These are phyloP conservation scores for Trifolium subterraneum DNA, from an alignment of 306 rosid species.

Conservation along the genomic window DNA sequence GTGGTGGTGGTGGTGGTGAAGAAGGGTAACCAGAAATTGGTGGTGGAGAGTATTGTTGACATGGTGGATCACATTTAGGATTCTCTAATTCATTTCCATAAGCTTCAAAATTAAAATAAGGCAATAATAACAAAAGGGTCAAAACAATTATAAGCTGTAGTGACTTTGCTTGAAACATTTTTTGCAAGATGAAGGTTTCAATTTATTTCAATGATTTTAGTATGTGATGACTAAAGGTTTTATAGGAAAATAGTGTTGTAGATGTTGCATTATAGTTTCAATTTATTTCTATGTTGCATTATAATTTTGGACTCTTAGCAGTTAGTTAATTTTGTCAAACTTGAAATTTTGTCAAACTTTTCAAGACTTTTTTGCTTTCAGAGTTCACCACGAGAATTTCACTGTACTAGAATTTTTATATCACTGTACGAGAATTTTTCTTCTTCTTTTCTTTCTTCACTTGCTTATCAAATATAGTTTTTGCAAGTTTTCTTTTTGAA, in stretches of 20 bases:
- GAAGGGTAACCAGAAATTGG: slow-evolving; percentile 42
- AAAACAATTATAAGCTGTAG: slow-evolving; percentile 3
- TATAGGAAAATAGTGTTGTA: slow-evolving; percentile 33
- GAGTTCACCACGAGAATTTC: too few relatives aligned
- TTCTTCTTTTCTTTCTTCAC: too few relatives aligned
- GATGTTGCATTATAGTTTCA: too few relatives aligned
- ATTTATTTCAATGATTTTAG: slow-evolving; percentile 22
- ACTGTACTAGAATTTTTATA: too few relatives aligned
- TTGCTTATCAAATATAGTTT: too few relatives aligned
- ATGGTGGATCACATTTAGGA: slow-evolving; percentile 41
- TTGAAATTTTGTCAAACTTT: too few relatives aligned
- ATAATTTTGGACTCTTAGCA: too few relatives aligned
- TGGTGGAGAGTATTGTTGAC: slow-evolving; percentile 46
- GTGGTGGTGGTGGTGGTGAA: slow-evolving; percentile 41
- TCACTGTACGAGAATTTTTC: too few relatives aligned
- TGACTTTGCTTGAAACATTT: slow-evolving; percentile 37
- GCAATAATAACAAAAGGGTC: slow-evolving; percentile 26
- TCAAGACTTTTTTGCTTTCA: too few relatives aligned
- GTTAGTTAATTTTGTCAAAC: too few relatives aligned
- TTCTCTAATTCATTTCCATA: slow-evolving; percentile 31
- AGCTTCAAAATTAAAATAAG: slow-evolving; percentile 28
- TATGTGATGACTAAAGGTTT: slow-evolving; percentile 9
- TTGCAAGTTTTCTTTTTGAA: too few relatives aligned
- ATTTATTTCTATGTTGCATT: too few relatives aligned
- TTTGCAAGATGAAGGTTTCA: neutral